phyloP scores from a whole-genome alignment of 352 stramenopile genomes.

The Phytophthora citrophthora region DNA sequence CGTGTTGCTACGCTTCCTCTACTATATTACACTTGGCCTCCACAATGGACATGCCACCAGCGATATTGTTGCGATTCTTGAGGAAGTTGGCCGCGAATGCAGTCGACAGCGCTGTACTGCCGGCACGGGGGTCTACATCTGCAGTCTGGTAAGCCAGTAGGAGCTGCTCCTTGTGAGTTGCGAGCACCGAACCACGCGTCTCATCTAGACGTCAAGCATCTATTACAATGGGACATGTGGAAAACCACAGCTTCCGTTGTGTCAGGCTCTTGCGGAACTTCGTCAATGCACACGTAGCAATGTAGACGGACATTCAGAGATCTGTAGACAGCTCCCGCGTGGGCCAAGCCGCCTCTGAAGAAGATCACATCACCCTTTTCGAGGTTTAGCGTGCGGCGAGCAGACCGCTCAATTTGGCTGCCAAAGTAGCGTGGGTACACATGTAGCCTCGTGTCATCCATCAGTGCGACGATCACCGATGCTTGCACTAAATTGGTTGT shows the following conservation, averaged over 20 bases:
- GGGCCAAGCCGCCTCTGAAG: neutral
- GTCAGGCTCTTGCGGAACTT: neutral
- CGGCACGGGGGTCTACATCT: constrained; percentile 60
- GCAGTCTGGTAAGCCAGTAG: constrained; percentile 78
- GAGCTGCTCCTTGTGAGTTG: constrained; percentile 79
- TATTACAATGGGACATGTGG: neutral
- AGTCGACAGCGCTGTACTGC: constrained; percentile 74
- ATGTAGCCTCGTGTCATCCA: neutral
- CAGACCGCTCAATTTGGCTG: neutral
- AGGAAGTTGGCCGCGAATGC: constrained; percentile 85
- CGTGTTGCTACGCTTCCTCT: too few relatives aligned
- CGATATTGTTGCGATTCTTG: constrained; percentile 84
- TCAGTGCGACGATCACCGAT: neutral
- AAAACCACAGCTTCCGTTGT: neutral
- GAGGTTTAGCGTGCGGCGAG: neutral
- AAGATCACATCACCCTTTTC: neutral
- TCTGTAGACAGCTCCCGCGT: neutral
- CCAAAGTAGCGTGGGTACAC: neutral
- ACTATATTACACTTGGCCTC: too few relatives aligned
- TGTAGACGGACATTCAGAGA: neutral
- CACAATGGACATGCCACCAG: constrained; percentile 72
- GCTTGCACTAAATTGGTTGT: neutral
- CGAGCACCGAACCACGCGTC: constrained; percentile 72
- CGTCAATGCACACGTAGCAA: neutral
- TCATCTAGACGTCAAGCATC: constrained; percentile 56